Base-by-base conservation (phyloP, 2,329 filamentous ascomycete genomes). In the Fusarium sp. region DNA sequence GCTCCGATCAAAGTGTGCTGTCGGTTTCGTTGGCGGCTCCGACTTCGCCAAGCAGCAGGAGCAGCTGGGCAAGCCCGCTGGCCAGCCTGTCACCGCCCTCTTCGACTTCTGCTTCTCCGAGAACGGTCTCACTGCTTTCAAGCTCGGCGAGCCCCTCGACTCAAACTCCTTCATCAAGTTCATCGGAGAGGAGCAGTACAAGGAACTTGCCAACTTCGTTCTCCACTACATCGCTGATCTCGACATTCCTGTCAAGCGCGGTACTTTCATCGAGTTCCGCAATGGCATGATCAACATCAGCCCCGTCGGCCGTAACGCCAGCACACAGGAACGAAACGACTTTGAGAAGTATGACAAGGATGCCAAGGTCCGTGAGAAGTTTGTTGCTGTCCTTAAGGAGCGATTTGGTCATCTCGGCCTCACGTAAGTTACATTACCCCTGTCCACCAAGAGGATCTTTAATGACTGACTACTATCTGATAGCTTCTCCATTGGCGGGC, bases 71-170 rank as follows among this genome's bases (percentile, higher is more conserved):
- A 86, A 76, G 56, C 79, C 88, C 6, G 79, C 87, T 26, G 83
- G 86, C 61, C 80, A 82, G 28, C 86, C 91, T 73, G 95, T 98
- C 66, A 94, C 90, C 54, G 85, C 89, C 67, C 90, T 98, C 76
- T 99, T 99, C 85, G 96, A 99, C 85, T 99, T 93, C 84, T 96
- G 92, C 88, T 99, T 99, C 84, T 86, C 94, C 62, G 96, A 99
- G 85, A 99, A 99, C 83, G 96, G 96, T 13, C 89, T 99, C 73
- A 97, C 92, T 3, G 96, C 95, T 44, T 97, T 88, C 86, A 93
- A 94, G 77, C 83, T 94, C 77, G 96, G 95, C 75, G 82, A 90
- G 79, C 86, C 88, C 58, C 88, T 98, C 61, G 85, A 90, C 2
- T 90, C 89, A 76, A 91, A 91, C 82, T 93, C 89, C 82, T 99